phyloP scores from a whole-genome alignment of 495 filamentous ascomycete genomes.

The Penicillium verhagenii region DNA sequence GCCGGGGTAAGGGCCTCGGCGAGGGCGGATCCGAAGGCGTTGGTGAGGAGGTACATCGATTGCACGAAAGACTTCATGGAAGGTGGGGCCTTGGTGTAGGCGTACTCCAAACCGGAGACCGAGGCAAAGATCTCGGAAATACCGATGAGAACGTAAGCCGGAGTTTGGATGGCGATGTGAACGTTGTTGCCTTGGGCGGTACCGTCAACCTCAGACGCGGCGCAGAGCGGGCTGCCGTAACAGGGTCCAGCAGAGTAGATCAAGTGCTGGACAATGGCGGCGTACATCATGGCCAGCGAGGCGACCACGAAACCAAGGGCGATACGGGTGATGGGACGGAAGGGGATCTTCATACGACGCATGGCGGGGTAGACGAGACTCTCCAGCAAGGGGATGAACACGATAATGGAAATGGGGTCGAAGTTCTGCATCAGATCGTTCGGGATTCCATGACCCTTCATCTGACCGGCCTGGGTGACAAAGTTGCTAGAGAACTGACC shows the following conservation, averaged over 20 bases:
- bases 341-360: constrained; percentile 61
- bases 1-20: constrained; percentile 69
- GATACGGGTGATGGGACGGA: constrained; percentile 74
- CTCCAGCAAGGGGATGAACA: constrained; percentile 70
- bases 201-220: constrained; percentile 32
- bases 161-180: constrained; percentile 68
- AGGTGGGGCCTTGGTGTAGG: constrained; percentile 79
- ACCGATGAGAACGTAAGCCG: constrained; percentile 68
- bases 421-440: constrained; percentile 80
- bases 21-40: constrained; percentile 68
- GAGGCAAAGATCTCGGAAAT: constrained; percentile 73
- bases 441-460: constrained; percentile 55
- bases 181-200: constrained; percentile 44
- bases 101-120: constrained; percentile 71
- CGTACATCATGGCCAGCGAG: constrained; percentile 61
- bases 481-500: constrained; percentile 60
- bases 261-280: constrained; percentile 68
- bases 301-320: constrained; percentile 67
- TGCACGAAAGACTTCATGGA: constrained; percentile 82
- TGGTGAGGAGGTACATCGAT: constrained; percentile 70
- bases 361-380: constrained; percentile 66
- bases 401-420: constrained; percentile 71
- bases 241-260: constrained; percentile 64
- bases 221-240: constrained; percentile 37
- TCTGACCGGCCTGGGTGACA: constrained; percentile 55